Percentiles rank a stretch among this genome's conserved stretches.
phyloP scores from a whole-genome alignment of 2,329 filamentous ascomycete species.

The Arthrinium phaeospermum region DNA sequence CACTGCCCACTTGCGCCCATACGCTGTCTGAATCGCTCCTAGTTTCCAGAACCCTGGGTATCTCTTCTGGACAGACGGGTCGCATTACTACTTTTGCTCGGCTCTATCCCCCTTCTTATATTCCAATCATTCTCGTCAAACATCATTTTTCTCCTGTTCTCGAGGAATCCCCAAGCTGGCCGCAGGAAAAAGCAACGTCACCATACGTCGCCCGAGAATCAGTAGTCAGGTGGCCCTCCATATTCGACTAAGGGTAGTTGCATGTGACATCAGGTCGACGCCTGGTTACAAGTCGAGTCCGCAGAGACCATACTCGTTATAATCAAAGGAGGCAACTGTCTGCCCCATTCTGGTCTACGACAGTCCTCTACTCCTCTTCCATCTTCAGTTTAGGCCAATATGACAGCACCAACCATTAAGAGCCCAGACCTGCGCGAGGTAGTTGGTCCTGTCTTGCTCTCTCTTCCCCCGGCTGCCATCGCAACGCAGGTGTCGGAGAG shows the following conservation, averaged over 20 bases:
- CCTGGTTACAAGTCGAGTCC: not conserved
- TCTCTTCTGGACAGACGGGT: not conserved
- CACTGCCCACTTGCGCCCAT: slow-evolving; percentile 11
- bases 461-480: slow-evolving; percentile 63
- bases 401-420: slow-evolving; percentile 40
- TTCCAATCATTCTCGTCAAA: not conserved
- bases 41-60: not conserved
- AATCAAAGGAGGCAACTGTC: not conserved
- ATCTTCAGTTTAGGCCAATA: slow-evolving; percentile 24
- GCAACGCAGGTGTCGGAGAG: slow-evolving; percentile 62
- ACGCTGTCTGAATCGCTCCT: slow-evolving; percentile 8
- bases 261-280: not conserved
- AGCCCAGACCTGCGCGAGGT: slow-evolving; percentile 55
- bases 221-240: slow-evolving; percentile 4
- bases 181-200: not conserved
- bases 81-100: not conserved
- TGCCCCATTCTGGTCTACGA: not conserved
- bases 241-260: slow-evolving; percentile 10
- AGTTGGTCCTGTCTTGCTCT: slow-evolving; percentile 62
- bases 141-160: not conserved
- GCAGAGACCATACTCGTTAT: not conserved
- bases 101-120: not conserved
- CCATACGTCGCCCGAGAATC: not conserved
- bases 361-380: not conserved
- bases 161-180: not conserved